Base-by-base conservation (phyloP, 2,329 filamentous ascomycete genomes). In the Calonectria naviculata region DNA sequence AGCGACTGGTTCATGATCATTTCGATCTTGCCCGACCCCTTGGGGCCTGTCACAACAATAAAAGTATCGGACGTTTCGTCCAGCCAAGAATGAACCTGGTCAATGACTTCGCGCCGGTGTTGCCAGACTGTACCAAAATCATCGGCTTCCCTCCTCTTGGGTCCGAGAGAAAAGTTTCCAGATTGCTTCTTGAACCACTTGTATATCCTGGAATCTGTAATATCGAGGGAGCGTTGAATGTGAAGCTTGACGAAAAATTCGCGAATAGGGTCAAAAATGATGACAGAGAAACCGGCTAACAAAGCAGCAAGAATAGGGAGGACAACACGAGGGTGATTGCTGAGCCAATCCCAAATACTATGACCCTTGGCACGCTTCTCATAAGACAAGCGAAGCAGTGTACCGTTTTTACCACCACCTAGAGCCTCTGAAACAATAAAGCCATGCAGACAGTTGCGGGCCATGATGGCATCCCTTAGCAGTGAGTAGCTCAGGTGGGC, bases 211-310 rank as follows among this genome's bases (percentile, higher is more conserved):
- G 92, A 96, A 72, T 97, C 92, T 52, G 91, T 91, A 36, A 97
- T 85, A 68, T 93, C 90, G 71, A 97, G 91, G 0, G 92, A 91
- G 56, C 92, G 90, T 36, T 95, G 95, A 62, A 99, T 92, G 80
- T 98, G 95, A 5, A 93, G 89, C 79, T 95, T 95, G 84, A 98
- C 94, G 78, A 97, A 98, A 80, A 97, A 97, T 0, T 95, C 95
- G 52, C 97, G 91, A 69, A 99, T 95, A 0, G 97, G 97, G 77
- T 99, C 97, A 78, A 99, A 98, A 9, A 98, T 88, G 1, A 94
- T 91, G 24, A 98, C 95, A 0, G 95, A 97, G 58, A 97, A 86
- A 38, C 93, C 92, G 0, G 95, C 95, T 34, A 98, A 81, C 3
- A 98, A 84, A 1, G 95, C 96, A 19, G 94, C 95, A 2, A 98